Conservation (phyloP, 345 rosid species). For the Microcos paniculata region DNA sequence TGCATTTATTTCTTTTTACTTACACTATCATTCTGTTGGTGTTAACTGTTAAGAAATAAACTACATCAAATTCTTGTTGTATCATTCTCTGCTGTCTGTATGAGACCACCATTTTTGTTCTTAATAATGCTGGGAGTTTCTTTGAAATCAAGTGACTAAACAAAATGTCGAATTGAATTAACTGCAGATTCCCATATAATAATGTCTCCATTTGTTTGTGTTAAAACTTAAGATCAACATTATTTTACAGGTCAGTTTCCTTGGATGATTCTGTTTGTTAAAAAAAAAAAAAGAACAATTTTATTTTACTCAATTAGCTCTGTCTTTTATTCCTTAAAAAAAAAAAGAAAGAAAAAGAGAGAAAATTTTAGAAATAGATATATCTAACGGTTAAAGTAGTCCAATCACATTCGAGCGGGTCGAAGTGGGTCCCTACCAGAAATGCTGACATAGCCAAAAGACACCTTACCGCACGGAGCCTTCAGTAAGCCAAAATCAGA, state of each 20-base stretch:
- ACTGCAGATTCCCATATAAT: too few relatives aligned
- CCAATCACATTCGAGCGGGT: not conserved
- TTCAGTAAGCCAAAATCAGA: constrained; percentile 6
- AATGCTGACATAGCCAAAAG: constrained; percentile 5
- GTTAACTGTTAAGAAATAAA: not conserved
- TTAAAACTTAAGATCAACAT: too few relatives aligned
- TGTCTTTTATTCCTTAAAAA: too few relatives aligned
- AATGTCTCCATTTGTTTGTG: too few relatives aligned
- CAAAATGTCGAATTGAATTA: too few relatives aligned
- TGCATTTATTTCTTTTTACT: not conserved
- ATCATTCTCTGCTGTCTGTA: not conserved
- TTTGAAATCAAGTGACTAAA: too few relatives aligned
- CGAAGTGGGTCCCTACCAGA: constrained; percentile 10
- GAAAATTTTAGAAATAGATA: not conserved
- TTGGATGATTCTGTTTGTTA: too few relatives aligned
- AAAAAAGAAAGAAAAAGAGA: not conserved
- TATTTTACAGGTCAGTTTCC: too few relatives aligned
- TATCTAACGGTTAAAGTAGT: not conserved
- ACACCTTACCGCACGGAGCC: constrained; percentile 10
- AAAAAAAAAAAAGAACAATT: too few relatives aligned
- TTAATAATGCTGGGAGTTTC: not conserved
- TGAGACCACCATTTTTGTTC: not conserved
- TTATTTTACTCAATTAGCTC: too few relatives aligned
- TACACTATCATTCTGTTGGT: too few relatives aligned
- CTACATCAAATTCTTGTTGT: not conserved